Conservation (phyloP, 345 rosid species). For the Camelina laxa region DNA sequence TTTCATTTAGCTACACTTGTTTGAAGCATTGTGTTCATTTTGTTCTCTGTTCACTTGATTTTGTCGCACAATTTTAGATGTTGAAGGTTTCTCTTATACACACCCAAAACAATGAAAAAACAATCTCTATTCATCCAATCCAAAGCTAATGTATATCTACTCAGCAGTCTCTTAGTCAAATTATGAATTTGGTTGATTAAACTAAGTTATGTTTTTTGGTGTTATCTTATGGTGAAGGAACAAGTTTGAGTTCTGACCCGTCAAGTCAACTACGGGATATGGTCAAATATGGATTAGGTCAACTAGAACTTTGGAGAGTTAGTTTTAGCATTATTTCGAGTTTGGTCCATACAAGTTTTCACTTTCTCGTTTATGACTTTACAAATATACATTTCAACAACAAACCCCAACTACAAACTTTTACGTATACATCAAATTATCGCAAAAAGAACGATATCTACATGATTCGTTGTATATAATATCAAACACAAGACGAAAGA, state of each 20-base stretch:
- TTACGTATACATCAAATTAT: slow-evolving; percentile 18
- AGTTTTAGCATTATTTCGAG: slow-evolving; percentile 8
- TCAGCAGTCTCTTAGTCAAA: not conserved
- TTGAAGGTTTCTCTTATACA: not conserved
- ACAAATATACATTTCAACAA: not conserved
- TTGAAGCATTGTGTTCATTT: slow-evolving; percentile 23
- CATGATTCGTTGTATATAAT: not conserved
- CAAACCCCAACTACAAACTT: slow-evolving; percentile 11
- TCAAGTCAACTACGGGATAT: not conserved
- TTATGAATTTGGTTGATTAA: not conserved
- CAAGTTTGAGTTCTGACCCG: not conserved
- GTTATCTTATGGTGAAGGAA: not conserved
- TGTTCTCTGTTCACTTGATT: slow-evolving; percentile 8
- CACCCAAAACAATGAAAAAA: not conserved
- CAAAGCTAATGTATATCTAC: not conserved
- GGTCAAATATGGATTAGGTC: slow-evolving; percentile 28
- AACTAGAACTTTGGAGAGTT: slow-evolving; percentile 7
- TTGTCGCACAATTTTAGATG: not conserved
- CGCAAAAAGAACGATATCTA: slow-evolving; percentile 28
- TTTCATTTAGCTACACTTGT: slow-evolving; percentile 11
- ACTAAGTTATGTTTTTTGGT: not conserved
- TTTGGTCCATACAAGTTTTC: slow-evolving; percentile 25
- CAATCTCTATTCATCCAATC: not conserved
- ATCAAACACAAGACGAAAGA: slow-evolving; percentile 3
- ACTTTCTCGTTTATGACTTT: slow-evolving; percentile 15